These are phyloP conservation scores for Phytopythium delawarense DNA, from an alignment of 352 stramenopile species.

Conservation along the genomic window DNA sequence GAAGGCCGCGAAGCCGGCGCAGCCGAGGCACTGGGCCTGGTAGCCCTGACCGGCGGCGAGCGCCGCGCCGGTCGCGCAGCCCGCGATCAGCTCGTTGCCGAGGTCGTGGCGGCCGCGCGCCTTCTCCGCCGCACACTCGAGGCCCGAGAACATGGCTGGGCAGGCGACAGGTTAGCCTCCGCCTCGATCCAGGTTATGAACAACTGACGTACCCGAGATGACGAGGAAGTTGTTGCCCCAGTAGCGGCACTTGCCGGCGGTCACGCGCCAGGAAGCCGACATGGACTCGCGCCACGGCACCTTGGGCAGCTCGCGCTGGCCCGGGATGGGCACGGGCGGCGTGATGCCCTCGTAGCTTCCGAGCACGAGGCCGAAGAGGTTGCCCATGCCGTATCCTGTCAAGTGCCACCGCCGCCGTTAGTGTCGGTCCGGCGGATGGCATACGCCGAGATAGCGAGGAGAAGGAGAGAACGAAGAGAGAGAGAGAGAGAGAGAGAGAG, in stretches of 20 bases:
- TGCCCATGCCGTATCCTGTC: constrained; percentile 76
- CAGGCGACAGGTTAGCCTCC: background rate
- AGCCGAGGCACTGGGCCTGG: constrained; percentile 92
- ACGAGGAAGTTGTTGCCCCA: constrained; percentile 88
- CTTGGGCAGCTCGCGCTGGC: constrained; percentile 77
- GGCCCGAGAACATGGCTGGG: constrained; percentile 91
- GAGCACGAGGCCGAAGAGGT: constrained; percentile 72
- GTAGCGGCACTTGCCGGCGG: constrained; percentile 72
- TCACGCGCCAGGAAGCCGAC: constrained; percentile 62
- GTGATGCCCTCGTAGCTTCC: constrained; percentile 87
- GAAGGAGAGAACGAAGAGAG: background rate
- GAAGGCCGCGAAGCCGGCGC: constrained; percentile 91
- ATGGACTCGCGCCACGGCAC: constrained; percentile 76
- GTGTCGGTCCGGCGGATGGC: too few relatives aligned
- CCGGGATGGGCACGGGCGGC: constrained; percentile 67
- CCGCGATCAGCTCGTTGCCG: constrained; percentile 91
- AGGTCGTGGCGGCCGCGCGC: constrained; percentile 93
- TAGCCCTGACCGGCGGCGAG: constrained; percentile 92
- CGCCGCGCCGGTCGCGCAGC: constrained; percentile 94
- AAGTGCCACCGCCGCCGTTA: background rate
- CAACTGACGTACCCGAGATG: constrained; percentile 53
- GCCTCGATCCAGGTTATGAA: background rate
- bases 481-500: background rate
- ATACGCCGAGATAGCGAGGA: background rate
- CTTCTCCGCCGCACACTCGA: constrained; percentile 94